Base-by-base conservation (phyloP, 2,329 filamentous ascomycete genomes). In the Endocalyx cinctus region DNA sequence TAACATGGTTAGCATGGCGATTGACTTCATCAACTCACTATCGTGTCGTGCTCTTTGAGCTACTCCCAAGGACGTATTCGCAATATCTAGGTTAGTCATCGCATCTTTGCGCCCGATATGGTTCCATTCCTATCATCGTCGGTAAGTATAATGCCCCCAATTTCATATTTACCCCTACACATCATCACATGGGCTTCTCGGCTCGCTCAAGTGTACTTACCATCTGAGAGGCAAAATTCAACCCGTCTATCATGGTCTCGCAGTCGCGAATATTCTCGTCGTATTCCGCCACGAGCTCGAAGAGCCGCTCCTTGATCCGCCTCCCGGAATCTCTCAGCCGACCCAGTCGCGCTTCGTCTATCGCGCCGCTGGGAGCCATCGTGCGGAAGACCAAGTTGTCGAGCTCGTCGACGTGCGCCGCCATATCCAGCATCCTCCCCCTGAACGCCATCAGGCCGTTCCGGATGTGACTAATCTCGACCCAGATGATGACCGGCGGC, bases 71-170 rank as follows among this genome's bases (percentile, higher is more conserved):
- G 47, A 52, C 20, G 40, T 41, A 10, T 35, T 31, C 6, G 53
- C 42, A 8, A 57, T 49, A 2, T 39, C 29, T 4, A 44, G 42
- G 26, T 50, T 56, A 2, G 42, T 43, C 7, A 41, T 33, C 17
- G 50, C 47, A 29, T 55, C 52, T 8, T 43, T 22, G 10, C 45
- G 46, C 4, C 47, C 47, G 7, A 52, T 52, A 27, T 52, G 45
- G 11, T 52, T 56, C 46, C 43, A 55, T 17, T 51, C 45, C 51
- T 54, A n/a, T n/a, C n/a, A n/a, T n/a, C n/a, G n/a, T n/a, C n/a
- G n/a, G n/a, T n/a, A n/a, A n/a, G n/a, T n/a, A n/a, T n/a, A n/a
- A n/a, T n/a, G n/a, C n/a, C n/a, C n/a, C n/a, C n/a, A n/a, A n/a
- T n/a, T n/a, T n/a, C n/a, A n/a, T n/a, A n/a, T n/a, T n/a, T n/a